Evolutionary conservation across 2,329 filamentous ascomycete genomes (phyloP).

Genomic region (Ophiostoma perfectum): DNA sequence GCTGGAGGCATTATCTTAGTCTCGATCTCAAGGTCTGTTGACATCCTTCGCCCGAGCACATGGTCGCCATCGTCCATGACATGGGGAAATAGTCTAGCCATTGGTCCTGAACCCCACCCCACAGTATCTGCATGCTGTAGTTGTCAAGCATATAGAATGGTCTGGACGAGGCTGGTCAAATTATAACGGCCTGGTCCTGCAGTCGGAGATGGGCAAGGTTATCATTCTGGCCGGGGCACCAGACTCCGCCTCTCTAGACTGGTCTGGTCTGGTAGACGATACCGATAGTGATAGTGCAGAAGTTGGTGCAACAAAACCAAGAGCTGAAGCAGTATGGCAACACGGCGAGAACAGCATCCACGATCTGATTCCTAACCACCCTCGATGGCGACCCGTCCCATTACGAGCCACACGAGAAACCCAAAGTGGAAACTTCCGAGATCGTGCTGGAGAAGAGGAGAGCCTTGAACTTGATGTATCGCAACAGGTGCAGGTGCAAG

Average conservation of each 20-base stretch:
- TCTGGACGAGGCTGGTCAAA: background rate
- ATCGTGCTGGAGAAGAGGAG: background rate
- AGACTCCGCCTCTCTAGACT: slow-evolving; percentile 46
- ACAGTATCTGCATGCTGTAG: background rate
- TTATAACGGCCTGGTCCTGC: background rate
- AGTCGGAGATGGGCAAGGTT: slow-evolving; percentile 28
- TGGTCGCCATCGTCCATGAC: background rate
- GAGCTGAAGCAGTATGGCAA: background rate
- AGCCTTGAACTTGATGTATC: background rate
- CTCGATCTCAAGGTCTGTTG: no score
- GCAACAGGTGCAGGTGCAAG: background rate
- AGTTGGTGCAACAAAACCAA: background rate
- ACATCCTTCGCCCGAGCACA: no score
- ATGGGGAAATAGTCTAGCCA: background rate
- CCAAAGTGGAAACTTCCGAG: background rate
- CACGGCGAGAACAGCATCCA: no score
- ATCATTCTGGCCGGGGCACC: slow-evolving; percentile 53
- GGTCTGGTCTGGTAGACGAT: slow-evolving; percentile 50
- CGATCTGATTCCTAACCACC: background rate
- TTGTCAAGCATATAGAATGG: background rate
- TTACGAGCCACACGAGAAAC: background rate
- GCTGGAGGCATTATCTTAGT: no score
- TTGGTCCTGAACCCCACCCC: background rate
- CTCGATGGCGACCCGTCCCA: background rate
- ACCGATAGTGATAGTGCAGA: background rate